phyloP scores from a whole-genome alignment of 495 filamentous ascomycete species.

The Platismatia glauca region DNA sequence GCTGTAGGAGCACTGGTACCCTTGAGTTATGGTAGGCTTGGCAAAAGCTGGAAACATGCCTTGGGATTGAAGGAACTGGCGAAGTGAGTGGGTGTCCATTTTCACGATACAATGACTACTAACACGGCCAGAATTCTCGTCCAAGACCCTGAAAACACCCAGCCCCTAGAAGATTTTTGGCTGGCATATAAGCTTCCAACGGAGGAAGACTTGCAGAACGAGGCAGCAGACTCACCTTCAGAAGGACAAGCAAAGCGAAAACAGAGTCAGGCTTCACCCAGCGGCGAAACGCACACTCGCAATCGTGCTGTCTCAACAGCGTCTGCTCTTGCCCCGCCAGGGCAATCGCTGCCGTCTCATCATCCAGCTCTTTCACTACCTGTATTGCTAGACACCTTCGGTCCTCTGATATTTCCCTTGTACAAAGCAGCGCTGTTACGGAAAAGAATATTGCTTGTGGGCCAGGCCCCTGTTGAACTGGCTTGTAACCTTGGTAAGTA shows the following conservation, averaged over 20 bases:
- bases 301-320: conserved; percentile 49
- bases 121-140: conserved; percentile 38
- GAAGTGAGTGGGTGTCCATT: conserved; percentile 37
- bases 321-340: conserved; percentile 51
- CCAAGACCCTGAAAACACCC: conserved; percentile 44
- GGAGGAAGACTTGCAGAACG: conserved; percentile 28
- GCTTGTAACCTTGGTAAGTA: conserved; percentile 78
- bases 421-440: conserved; percentile 81
- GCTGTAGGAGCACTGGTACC: conserved; percentile 84
- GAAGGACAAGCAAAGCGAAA: conserved; percentile 8
- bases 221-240: conserved; percentile 18
- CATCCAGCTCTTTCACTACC: conserved; percentile 82
- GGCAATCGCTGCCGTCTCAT: conserved; percentile 62
- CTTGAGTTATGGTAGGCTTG: conserved; percentile 75
- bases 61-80: conserved; percentile 66
- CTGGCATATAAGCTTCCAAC: conserved; percentile 50
- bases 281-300: conserved; percentile 43
- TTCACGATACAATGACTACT: background rate
- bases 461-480: conserved; percentile 72
- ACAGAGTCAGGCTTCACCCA: conserved; percentile 20
- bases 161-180: conserved; percentile 73
- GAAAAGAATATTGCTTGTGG: conserved; percentile 78
- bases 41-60: conserved; percentile 84
- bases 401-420: conserved; percentile 82
- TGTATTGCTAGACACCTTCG: conserved; percentile 69